Evolutionary conservation across 2,329 filamentous ascomycete species (phyloP).

Genomic region (Colletotrichum sublineola): DNA sequence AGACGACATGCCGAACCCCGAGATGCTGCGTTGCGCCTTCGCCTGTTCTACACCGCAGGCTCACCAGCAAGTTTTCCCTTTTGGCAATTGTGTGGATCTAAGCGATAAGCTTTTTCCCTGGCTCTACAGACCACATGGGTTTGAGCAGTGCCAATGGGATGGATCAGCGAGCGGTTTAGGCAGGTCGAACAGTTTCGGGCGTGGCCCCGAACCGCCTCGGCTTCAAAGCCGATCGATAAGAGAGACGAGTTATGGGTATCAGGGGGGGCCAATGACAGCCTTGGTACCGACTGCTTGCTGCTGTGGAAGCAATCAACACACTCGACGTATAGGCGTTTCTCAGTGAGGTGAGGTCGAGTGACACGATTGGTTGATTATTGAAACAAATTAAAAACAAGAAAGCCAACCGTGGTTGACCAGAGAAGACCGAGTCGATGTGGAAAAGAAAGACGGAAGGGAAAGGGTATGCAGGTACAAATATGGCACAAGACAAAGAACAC

Average conservation of each 20-base stretch:
- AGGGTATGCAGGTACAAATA: constrained; percentile 18
- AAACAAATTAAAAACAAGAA: not conserved
- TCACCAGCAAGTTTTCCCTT: constrained; percentile 15
- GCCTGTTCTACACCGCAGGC: constrained; percentile 10
- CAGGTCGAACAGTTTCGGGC: constrained; percentile 33
- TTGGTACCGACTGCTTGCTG: not conserved
- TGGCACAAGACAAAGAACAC: constrained; percentile 18
- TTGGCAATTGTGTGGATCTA: constrained; percentile 15
- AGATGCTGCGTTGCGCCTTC: constrained; percentile 4
- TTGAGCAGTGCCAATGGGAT: constrained; percentile 14
- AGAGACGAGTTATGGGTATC: constrained; percentile 24
- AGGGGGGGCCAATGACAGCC: constrained; percentile 16
- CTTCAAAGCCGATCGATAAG: constrained; percentile 38
- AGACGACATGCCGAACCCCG: constrained; percentile 23
- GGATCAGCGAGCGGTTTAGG: constrained; percentile 30
- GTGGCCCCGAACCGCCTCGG: constrained; percentile 30
- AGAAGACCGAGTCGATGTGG: not conserved
- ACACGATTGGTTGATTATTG: not conserved
- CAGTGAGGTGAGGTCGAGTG: not conserved
- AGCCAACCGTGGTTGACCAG: not conserved
- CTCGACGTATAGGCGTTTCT: not conserved
- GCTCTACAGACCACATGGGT: constrained; percentile 29
- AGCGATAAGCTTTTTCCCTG: constrained; percentile 31
- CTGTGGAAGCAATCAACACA: constrained; percentile 5
- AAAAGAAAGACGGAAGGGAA: not conserved